These are phyloP conservation scores for Huntiella omanensis DNA, from an alignment of 2,329 filamentous ascomycete species.

Conservation along the genomic window DNA sequence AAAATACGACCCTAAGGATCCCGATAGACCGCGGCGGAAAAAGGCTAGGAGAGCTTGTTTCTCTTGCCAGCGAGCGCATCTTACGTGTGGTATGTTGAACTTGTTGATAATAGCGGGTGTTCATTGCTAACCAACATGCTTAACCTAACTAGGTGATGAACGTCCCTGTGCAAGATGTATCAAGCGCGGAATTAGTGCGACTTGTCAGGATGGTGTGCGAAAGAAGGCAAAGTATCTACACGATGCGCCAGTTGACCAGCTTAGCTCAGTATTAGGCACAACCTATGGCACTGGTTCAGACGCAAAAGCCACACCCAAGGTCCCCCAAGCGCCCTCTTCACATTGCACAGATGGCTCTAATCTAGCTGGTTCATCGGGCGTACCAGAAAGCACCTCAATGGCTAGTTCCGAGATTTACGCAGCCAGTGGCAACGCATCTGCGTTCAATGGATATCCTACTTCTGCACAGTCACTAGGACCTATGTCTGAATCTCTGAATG, in stretches of 20 bases:
- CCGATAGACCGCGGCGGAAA: conserved; percentile 72
- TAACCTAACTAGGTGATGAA: conserved; percentile 59
- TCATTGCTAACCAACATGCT: background rate
- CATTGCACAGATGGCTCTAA: too few relatives aligned
- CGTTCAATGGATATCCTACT: too few relatives aligned
- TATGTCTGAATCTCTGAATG: too few relatives aligned
- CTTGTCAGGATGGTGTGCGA: conserved; percentile 85
- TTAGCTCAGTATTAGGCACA: conserved; percentile 66
- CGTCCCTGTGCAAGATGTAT: conserved; percentile 86
- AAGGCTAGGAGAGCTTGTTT: conserved; percentile 91
- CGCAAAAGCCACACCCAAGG: too few relatives aligned
- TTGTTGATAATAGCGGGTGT: background rate
- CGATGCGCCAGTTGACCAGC: conserved; percentile 75
- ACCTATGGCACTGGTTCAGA: conserved; percentile 36
- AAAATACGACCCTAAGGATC: conserved; percentile 72
- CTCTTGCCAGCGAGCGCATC: conserved; percentile 89
- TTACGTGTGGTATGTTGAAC: conserved; percentile 74
- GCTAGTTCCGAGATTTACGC: conserved; percentile 29
- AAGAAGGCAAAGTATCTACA: conserved; percentile 99
- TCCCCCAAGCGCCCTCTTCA: too few relatives aligned
- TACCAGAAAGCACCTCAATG: conserved; percentile 25
- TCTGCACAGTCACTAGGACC: too few relatives aligned
- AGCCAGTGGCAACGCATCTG: conserved; percentile 26
- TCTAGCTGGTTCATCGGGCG: conserved; percentile 11
- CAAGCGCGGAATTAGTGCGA: conserved; percentile 76